Percentiles rank a stretch among this genome's conserved stretches.
phyloP scores from a whole-genome alignment of 176 grass and related monocot species.

The Hordeum marinum region DNA sequence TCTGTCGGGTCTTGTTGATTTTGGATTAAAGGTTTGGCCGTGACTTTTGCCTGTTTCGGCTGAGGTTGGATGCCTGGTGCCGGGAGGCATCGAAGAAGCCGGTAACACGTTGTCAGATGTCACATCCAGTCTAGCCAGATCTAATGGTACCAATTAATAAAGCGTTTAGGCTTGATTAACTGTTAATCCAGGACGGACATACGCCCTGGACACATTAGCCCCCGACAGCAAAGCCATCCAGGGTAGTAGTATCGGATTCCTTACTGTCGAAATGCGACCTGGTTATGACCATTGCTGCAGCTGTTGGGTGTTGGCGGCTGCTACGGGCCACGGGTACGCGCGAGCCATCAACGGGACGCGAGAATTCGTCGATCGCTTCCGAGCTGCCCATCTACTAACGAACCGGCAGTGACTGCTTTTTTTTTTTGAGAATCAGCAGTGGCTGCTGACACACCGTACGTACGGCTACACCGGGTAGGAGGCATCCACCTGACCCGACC shows the following conservation, averaged over 20 bases:
- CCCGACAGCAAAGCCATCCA: not conserved
- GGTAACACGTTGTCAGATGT: not conserved
- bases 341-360: not conserved
- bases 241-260: not conserved
- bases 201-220: not conserved
- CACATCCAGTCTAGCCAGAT: not conserved
- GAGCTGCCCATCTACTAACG: not conserved
- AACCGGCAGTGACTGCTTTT: not conserved
- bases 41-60: constrained; percentile 20
- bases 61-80: not conserved
- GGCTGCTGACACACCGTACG: not conserved
- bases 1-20: not conserved
- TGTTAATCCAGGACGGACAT: not conserved
- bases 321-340: not conserved
- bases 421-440: no score
- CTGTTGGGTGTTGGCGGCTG: not conserved
- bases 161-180: not conserved
- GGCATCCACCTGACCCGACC: no score
- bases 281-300: no score
- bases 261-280: not conserved
- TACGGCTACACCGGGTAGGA: not conserved
- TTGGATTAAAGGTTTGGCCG: not conserved
- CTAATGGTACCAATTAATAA: not conserved
- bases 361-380: not conserved
- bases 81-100: not conserved